A percentile compares a stretch with the other conserved stretches of the same genome.
phyloP scores from a whole-genome alignment of 2,329 filamentous ascomycete species.

The Parastagonospora avenae region DNA sequence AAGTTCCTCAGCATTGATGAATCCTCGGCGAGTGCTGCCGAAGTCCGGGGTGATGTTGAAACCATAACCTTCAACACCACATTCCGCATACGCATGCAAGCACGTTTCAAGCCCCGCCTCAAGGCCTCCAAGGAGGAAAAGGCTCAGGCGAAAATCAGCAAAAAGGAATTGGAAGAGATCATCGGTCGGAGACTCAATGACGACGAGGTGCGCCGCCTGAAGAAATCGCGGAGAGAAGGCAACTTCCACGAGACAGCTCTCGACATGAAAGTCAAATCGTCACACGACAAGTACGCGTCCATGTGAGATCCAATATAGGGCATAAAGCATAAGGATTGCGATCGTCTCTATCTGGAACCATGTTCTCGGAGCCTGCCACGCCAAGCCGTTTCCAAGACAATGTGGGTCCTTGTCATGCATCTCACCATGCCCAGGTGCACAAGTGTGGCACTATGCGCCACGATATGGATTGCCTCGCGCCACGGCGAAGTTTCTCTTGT shows the following conservation, averaged over 20 bases:
- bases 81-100: slow-evolving; percentile 88
- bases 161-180: slow-evolving; percentile 81
- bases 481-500: slow-evolving; percentile 10
- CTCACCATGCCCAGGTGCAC: not conserved
- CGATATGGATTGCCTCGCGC: slow-evolving; percentile 9
- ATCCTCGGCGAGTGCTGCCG: slow-evolving; percentile 52
- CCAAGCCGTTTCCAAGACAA: slow-evolving; percentile 13
- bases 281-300: slow-evolving; percentile 58
- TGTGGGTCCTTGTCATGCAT: slow-evolving; percentile 2
- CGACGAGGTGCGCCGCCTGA: slow-evolving; percentile 82
- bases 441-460: slow-evolving; percentile 14
- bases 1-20: slow-evolving; percentile 68
- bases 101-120: slow-evolving; percentile 84
- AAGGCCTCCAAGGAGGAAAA: slow-evolving; percentile 83
- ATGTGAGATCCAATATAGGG: slow-evolving; percentile 13
- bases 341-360: not conserved
- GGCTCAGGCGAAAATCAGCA: slow-evolving; percentile 81
- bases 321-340: not conserved
- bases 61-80: slow-evolving; percentile 71
- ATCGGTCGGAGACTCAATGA: slow-evolving; percentile 79
- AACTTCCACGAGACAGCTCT: slow-evolving; percentile 87
- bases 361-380: slow-evolving; percentile 1
- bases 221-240: slow-evolving; percentile 81
- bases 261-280: slow-evolving; percentile 87
- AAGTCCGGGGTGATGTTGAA: slow-evolving; percentile 78